Base-by-base conservation (phyloP, 2,329 filamentous ascomycete species). In the Trichoderma sp. region DNA sequence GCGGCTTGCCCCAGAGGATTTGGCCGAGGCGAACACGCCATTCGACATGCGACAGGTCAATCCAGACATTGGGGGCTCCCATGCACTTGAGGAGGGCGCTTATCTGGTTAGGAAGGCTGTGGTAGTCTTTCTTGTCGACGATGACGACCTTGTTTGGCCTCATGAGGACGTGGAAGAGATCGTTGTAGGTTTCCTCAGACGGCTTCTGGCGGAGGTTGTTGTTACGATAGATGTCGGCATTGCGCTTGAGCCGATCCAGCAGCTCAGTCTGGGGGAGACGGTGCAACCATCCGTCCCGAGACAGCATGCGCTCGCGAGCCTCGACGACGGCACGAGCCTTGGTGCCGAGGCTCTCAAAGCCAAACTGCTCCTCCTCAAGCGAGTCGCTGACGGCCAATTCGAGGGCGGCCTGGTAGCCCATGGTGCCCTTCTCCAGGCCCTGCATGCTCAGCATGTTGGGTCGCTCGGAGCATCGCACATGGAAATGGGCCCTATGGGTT, bases 1-100 rank as follows among this genome's bases (percentile, higher is more conserved):
- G 75, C 6, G 81, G 78, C 17, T 81, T 79, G 17, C 85, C 88
- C 90, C 90, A 93, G 2, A 93, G 78, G 50, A 92, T 83, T 77
- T 92, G 90, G 7, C 90, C 90, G 1, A 93, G 81, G 13, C 89
- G 84, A 68, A 93, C 90, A 42, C 90, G 85, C 90, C 90, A 92
- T 74, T 92, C 90, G 7, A 92, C 88, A 35, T 89, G 84, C 22
- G 89, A 90, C 71, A 93, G 90, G 76, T 93, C 90, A 61, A 90
- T 84, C 90, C 90, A 93, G 54, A 91, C 85, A 67, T 90, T 89
- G 64, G 88, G 84, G 8, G 86, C 80, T 0, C 85, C 86, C 53
- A 93, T 82, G 10, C 90, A 85, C 74, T 87, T 87, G 54, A 92
- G 83, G 19, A 93, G 79, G 4, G 88, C 86, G 71, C 89, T 83